Evolutionary conservation across 2,329 filamentous ascomycete genomes (phyloP).

Genomic region (Ceratocystis huliohia): DNA sequence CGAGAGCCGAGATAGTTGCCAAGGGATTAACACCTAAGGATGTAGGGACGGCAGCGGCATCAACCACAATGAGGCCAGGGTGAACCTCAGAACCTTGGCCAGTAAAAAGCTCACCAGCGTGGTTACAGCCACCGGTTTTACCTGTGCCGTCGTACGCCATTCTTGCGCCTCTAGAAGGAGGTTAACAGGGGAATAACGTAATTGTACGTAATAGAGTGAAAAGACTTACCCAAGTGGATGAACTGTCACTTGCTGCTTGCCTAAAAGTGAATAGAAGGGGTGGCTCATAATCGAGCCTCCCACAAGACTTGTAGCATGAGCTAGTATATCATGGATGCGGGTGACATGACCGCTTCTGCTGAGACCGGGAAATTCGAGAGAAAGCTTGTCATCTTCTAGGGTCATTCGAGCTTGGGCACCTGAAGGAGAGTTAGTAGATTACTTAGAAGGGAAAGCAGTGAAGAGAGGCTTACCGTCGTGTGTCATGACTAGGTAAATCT

Average conservation of each 20-base stretch:
- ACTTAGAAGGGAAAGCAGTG: not conserved
- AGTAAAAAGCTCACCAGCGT: constrained; percentile 46
- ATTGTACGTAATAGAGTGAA: not conserved
- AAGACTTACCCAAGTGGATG: constrained; percentile 47
- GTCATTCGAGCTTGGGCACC: constrained; percentile 47
- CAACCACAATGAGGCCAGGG: constrained; percentile 47
- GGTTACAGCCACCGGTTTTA: constrained; percentile 45
- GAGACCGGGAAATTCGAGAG: constrained; percentile 47
- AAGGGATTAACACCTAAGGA: constrained; percentile 54
- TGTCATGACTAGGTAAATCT: constrained; percentile 54
- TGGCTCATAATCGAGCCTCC: constrained; percentile 48
- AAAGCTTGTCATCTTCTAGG: constrained; percentile 46
- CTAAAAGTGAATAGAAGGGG: constrained; percentile 44
- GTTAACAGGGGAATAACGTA: not conserved
- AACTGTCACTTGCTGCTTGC: constrained; percentile 48
- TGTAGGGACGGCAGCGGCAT: constrained; percentile 48
- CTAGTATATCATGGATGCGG: constrained; percentile 39
- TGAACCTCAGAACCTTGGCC: constrained; percentile 41
- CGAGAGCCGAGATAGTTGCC: constrained; percentile 56
- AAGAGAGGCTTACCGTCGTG: constrained; percentile 40
- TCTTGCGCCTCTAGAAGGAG: constrained; percentile 39
- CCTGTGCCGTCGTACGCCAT: constrained; percentile 49
- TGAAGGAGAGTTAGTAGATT: constrained; percentile 22
- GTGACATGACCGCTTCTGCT: constrained; percentile 43
- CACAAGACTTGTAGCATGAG: constrained; percentile 42